Base-by-base conservation (phyloP, 768 basidiomycete species). In the Filobasidium wieringae region DNA sequence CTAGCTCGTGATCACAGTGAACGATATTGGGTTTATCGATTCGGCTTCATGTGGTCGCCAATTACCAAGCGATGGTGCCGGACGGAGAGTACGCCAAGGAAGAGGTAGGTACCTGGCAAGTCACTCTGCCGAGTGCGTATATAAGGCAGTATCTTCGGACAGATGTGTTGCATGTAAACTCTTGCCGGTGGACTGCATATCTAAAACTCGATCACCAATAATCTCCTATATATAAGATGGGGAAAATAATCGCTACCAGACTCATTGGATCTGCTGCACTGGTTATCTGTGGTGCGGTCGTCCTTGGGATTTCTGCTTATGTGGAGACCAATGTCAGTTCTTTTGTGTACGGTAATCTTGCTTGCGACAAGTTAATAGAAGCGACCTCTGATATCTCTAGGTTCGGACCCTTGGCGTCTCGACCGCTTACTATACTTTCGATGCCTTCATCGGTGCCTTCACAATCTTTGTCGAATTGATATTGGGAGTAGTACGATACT, bases 221-320 rank as follows among this genome's bases (percentile, higher is more conserved):
- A n/a, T n/a, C n/a, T n/a, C n/a, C n/a, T n/a, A n/a, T n/a, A n/a
- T n/a, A n/a, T n/a, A n/a, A 9, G 7, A 43, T 43, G 41, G 41
- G 41, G 8, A 9, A 22, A 9, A 57, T 57, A 26, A 50, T 59
- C 47, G 30, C 43, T 30, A 17, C 60, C 4, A 55, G 57, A 30
- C 40, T 58, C 8, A 40, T 57, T 19, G 39, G 45, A n/a, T 45
- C 53, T 30, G 63, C 51, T 11, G 27, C 61, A 19, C 40, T 64
- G 26, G 36, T 57, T 5, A 49, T 62, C 33, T 64, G 54, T 39
- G 49, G 51, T 6, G 47, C 53, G 14, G 66, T 67, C 26, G 60
- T 65, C 12, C 62, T 67, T 2, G 66, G 63, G 24, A 59, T 67
- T 26, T 67, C 64, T 6, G 64, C 62, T 14, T 62, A 67, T 50